These are phyloP conservation scores for Pseudogymnoascus sp. DNA, from an alignment of 2,329 filamentous ascomycete genomes.

Conservation along the genomic window DNA sequence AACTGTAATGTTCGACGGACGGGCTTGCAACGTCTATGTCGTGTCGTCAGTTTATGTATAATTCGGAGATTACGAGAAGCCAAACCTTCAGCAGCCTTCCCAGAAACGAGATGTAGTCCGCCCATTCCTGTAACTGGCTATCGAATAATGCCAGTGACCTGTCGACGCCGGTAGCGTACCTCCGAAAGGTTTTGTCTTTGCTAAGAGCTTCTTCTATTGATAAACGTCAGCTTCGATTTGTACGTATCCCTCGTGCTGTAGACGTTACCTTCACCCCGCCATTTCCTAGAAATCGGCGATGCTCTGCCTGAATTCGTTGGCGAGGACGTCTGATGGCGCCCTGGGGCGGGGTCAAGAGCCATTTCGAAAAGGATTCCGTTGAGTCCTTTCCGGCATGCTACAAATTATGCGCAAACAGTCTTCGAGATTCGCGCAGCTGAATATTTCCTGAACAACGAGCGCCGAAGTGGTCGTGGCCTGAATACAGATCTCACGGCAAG, in stretches of 20 bases:
- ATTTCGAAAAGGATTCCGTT: slow-evolving; percentile 34
- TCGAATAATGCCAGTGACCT: slow-evolving; percentile 85
- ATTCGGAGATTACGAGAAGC: slow-evolving; percentile 10
- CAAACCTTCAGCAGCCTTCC: slow-evolving; percentile 79
- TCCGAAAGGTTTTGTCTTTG: slow-evolving; percentile 66
- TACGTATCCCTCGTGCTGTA: not conserved
- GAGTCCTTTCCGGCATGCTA: not conserved
- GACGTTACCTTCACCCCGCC: slow-evolving; percentile 62
- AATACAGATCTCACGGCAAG: slow-evolving; percentile 5
- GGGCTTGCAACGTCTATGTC: slow-evolving; percentile 73
- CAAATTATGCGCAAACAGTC: not conserved
- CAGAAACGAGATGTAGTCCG: slow-evolving; percentile 96
- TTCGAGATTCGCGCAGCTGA: not conserved
- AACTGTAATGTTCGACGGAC: slow-evolving; percentile 60
- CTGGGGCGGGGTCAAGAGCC: slow-evolving; percentile 54
- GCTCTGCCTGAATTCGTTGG: slow-evolving; percentile 78
- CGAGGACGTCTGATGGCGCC: slow-evolving; percentile 51
- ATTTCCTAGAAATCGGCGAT: slow-evolving; percentile 66
- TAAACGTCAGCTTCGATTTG: not conserved
- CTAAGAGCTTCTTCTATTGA: slow-evolving; percentile 44
- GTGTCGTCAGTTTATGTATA: slow-evolving; percentile 22
- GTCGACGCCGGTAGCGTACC: slow-evolving; percentile 84
- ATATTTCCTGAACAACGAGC: not conserved
- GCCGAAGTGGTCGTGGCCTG: slow-evolving; percentile 3
- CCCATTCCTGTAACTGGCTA: slow-evolving; percentile 93